Evolutionary conservation across 176 grass and related monocot species (phyloP).

Genomic region (Cymbopogon citratus): DNA sequence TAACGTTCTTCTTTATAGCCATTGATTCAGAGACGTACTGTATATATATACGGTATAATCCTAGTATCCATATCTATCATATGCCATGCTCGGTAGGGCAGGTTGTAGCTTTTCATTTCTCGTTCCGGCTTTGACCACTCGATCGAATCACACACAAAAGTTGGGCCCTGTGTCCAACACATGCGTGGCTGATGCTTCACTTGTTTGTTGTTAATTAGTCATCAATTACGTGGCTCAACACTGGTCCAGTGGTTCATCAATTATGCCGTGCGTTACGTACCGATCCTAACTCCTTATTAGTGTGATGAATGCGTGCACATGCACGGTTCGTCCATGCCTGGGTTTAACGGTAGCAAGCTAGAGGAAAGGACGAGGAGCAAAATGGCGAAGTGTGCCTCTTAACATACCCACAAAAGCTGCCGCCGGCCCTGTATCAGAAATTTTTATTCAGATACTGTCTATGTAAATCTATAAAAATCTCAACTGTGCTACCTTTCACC

Average conservation of each 20-base stretch:
- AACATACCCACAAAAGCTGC: conserved; percentile 37
- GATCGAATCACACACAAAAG: not conserved
- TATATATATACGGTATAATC: not conserved
- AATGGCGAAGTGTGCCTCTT: not conserved
- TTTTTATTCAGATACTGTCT: conserved; percentile 13
- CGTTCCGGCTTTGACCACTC: not conserved
- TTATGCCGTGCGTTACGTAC: not conserved
- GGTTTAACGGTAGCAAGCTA: not conserved
- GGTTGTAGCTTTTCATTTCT: not conserved
- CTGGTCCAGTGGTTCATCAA: not conserved
- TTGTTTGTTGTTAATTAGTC: not conserved
- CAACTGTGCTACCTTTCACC: not conserved
- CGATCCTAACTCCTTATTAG: not conserved
- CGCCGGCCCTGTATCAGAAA: not conserved
- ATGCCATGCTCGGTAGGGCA: not conserved
- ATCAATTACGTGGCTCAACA: not conserved
- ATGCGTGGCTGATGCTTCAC: not conserved
- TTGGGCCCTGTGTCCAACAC: not conserved
- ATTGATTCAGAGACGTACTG: not conserved
- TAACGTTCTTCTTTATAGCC: not conserved
- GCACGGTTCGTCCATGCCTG: not conserved
- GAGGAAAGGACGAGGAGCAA: not conserved
- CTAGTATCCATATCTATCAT: not conserved
- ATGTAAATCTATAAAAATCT: not conserved
- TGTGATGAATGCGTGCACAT: conserved; percentile 8